phyloP scores from a whole-genome alignment of 306 rosid genomes.

The Quercus wislizeni region DNA sequence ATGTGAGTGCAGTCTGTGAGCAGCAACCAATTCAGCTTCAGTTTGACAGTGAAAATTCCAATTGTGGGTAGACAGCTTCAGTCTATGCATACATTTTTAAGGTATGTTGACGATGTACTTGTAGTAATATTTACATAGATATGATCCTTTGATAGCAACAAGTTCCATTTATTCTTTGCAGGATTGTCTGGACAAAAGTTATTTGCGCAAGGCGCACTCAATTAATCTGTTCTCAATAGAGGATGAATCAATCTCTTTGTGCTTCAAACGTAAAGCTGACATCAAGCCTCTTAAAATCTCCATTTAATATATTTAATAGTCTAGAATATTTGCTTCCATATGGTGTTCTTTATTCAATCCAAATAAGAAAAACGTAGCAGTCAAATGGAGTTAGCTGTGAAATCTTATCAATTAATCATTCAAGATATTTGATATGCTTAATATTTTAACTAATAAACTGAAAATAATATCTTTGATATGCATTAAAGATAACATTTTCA shows the following conservation, averaged over 20 bases:
- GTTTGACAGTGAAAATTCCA: conserved; percentile 19
- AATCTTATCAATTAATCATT: not conserved
- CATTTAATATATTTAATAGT: not conserved
- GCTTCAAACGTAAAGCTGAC: not conserved
- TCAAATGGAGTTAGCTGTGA: not conserved
- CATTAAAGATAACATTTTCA: not conserved
- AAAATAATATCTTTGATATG: not conserved
- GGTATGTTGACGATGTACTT: too few species aligned
- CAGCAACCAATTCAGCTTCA: not conserved
- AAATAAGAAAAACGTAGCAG: not conserved
- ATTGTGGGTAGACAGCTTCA: not conserved
- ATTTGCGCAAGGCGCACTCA: too few species aligned
- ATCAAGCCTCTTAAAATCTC: not conserved
- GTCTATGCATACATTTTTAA: too few species aligned
- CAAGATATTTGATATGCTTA: not conserved
- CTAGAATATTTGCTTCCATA: not conserved
- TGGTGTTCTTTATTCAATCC: too few species aligned
- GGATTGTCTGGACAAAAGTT: conserved; percentile 53
- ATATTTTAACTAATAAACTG: not conserved
- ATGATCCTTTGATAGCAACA: not conserved
- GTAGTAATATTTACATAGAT: too few species aligned
- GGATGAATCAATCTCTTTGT: not conserved
- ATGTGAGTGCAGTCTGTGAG: not conserved
- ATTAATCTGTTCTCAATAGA: not conserved
- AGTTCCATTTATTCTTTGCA: conserved; percentile 23